Evolutionary conservation across 1,284 basidiomycete genomes (phyloP).

Genomic region (Ustilago nuda): DNA sequence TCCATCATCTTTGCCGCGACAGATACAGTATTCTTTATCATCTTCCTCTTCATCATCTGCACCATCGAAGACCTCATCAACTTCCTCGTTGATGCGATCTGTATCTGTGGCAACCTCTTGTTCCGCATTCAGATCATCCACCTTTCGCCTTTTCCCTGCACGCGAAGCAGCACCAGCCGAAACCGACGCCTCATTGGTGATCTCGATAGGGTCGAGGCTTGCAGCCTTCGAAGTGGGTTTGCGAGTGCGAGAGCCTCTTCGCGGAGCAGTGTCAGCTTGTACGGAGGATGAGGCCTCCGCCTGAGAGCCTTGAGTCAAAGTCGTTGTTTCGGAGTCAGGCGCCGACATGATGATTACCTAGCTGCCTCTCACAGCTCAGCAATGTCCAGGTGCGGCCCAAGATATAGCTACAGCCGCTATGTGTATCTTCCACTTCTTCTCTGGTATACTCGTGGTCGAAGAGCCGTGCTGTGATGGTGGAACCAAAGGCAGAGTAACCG

Average conservation of each 20-base stretch:
- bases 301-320: slow-evolving; percentile 2
- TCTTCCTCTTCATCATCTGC: slow-evolving; percentile 32
- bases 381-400: slow-evolving; percentile 10
- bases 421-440: background rate
- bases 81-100: slow-evolving; percentile 24
- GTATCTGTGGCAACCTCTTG: slow-evolving; percentile 2
- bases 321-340: slow-evolving; percentile 8
- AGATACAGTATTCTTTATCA: slow-evolving; percentile 61
- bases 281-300: slow-evolving; percentile 11
- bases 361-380: slow-evolving; percentile 9
- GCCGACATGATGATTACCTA: slow-evolving; percentile 14
- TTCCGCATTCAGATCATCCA: slow-evolving; percentile 21
- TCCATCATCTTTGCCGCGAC: slow-evolving; percentile 62
- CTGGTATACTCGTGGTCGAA: background rate
- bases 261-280: slow-evolving; percentile 9
- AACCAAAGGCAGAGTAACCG: background rate
- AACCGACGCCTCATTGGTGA: slow-evolving; percentile 7
- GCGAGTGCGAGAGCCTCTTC: slow-evolving; percentile 34
- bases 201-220: slow-evolving; percentile 22
- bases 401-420: background rate
- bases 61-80: slow-evolving; percentile 29
- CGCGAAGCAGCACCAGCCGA: slow-evolving; percentile 2
- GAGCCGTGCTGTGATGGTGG: slow-evolving; percentile 16
- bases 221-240: slow-evolving; percentile 37
- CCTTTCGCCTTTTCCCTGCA: slow-evolving; percentile 30